phyloP scores from a whole-genome alignment of 257 asterid species.

The Linaria vulgaris region DNA sequence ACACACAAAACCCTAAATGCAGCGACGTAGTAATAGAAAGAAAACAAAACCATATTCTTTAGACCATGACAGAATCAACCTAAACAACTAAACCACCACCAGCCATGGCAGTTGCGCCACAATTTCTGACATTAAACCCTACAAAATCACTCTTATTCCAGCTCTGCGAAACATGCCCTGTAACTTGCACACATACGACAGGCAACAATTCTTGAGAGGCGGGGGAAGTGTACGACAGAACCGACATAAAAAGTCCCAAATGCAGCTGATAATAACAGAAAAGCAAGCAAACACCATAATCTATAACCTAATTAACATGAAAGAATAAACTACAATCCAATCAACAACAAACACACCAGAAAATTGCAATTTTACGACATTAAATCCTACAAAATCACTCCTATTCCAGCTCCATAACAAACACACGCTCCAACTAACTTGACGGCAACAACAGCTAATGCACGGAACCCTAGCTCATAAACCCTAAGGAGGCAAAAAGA shows the following conservation, averaged over 20 bases:
- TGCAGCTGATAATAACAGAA: background rate
- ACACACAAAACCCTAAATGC: too few species aligned
- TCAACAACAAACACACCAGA: background rate
- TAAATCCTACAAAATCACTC: conserved; percentile 5
- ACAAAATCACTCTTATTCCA: conserved; percentile 4
- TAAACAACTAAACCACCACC: too few species aligned
- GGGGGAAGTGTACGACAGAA: too few species aligned
- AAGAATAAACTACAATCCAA: background rate
- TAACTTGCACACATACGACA: too few species aligned
- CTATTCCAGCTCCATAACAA: background rate
- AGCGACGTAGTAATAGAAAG: too few species aligned
- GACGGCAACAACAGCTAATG: background rate
- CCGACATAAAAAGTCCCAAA: background rate
- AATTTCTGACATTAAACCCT: background rate
- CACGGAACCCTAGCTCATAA: conserved; percentile 21
- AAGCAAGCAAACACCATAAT: background rate
- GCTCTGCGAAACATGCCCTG: too few species aligned
- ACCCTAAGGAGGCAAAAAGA: conserved; percentile 11
- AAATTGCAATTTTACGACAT: background rate
- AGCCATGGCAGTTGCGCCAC: too few species aligned
- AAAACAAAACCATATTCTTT: too few species aligned
- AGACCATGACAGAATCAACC: too few species aligned
- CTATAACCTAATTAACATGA: background rate
- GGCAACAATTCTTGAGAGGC: too few species aligned
- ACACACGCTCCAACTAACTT: background rate